A percentile compares a stretch with the other conserved stretches of the same genome.
Evolutionary conservation across 2,329 filamentous ascomycete genomes (phyloP).

Genomic region (Aspergillus ochraceus): DNA sequence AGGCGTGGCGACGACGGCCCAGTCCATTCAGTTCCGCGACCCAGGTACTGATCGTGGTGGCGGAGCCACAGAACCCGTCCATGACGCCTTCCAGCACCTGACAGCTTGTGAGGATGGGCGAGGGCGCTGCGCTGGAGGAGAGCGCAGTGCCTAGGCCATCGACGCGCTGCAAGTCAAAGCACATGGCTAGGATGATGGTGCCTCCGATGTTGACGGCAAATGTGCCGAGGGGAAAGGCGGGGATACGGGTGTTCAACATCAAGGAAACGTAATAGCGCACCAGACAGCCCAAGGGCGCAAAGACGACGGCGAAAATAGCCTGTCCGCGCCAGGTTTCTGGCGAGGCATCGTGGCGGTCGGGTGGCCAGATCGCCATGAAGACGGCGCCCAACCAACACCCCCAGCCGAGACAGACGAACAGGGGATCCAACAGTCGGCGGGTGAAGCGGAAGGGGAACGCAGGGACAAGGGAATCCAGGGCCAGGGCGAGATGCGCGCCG

Average conservation of each 20-base stretch:
- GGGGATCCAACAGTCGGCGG: slow-evolving; percentile 63
- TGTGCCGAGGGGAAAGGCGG: slow-evolving; percentile 79
- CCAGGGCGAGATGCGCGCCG: slow-evolving; percentile 73
- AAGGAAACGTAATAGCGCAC: slow-evolving; percentile 71
- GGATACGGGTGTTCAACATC: slow-evolving; percentile 65
- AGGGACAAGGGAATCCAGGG: slow-evolving; percentile 59
- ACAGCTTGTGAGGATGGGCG: slow-evolving; percentile 52
- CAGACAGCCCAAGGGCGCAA: slow-evolving; percentile 78
- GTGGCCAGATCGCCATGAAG: slow-evolving; percentile 70
- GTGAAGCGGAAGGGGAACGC: slow-evolving; percentile 59
- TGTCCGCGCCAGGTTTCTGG: slow-evolving; percentile 70
- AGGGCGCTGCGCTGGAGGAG: slow-evolving; percentile 45
- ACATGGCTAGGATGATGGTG: slow-evolving; percentile 71
- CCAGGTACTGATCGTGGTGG: slow-evolving; percentile 69
- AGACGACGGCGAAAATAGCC: slow-evolving; percentile 74
- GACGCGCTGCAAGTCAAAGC: slow-evolving; percentile 75
- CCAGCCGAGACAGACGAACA: slow-evolving; percentile 64
- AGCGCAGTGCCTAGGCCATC: slow-evolving; percentile 45
- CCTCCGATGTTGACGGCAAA: slow-evolving; percentile 80
- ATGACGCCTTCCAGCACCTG: slow-evolving; percentile 67
- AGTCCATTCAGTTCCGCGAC: slow-evolving; percentile 60
- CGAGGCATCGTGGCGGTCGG: slow-evolving; percentile 47
- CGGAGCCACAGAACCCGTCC: slow-evolving; percentile 67
- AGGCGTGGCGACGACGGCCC: slow-evolving; percentile 56
- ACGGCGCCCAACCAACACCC: slow-evolving; percentile 78